Evolutionary conservation across 148 eudicot species (phyloP).

Genomic region (Tetragonia tetragonoides): DNA sequence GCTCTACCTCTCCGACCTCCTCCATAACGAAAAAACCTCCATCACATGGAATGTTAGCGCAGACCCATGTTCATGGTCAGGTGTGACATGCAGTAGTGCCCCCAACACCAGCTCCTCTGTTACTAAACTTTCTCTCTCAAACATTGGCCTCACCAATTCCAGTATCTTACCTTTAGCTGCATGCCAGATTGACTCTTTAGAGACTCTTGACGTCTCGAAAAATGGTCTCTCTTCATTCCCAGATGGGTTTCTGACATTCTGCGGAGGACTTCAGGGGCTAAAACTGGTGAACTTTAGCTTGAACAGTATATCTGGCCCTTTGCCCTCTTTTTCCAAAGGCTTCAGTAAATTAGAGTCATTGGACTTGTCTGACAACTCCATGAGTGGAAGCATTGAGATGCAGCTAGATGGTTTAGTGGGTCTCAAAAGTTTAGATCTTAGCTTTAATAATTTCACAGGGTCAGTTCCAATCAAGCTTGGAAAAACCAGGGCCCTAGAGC

Average conservation of each 20-base stretch:
- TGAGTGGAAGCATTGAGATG: slow-evolving; percentile 32
- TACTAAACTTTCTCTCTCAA: slow-evolving; percentile 36
- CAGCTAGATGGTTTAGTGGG: slow-evolving; percentile 46
- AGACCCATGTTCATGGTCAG: slow-evolving; percentile 78
- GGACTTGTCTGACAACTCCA: slow-evolving; percentile 50
- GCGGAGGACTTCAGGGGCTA: slow-evolving; percentile 46
- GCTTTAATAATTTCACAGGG: slow-evolving; percentile 50
- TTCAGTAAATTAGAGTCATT: slow-evolving; percentile 46
- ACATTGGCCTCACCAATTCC: slow-evolving; percentile 33
- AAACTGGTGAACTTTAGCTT: slow-evolving; percentile 56
- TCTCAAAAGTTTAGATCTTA: slow-evolving; percentile 53
- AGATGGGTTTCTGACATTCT: slow-evolving; percentile 36
- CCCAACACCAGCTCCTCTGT: slow-evolving; percentile 31
- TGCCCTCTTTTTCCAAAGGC: slow-evolving; percentile 48
- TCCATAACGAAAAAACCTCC: slow-evolving; percentile 31
- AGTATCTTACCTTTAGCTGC: slow-evolving; percentile 34
- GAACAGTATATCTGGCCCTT: slow-evolving; percentile 38
- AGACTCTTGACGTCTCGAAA: slow-evolving; percentile 56
- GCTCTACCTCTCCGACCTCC: slow-evolving; percentile 37
- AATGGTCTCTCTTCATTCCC: slow-evolving; percentile 54
- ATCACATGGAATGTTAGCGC: slow-evolving; percentile 35
- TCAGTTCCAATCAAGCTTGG: slow-evolving; percentile 52
- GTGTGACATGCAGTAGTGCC: slow-evolving; percentile 45
- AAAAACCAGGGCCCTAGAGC: slow-evolving; percentile 36
- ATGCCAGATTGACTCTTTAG: slow-evolving; percentile 52